A percentile compares a stretch with the other conserved stretches of the same genome.
Conservation (phyloP, 148 eudicot genomes). For the Rhododendron kiyosumense region DNA sequence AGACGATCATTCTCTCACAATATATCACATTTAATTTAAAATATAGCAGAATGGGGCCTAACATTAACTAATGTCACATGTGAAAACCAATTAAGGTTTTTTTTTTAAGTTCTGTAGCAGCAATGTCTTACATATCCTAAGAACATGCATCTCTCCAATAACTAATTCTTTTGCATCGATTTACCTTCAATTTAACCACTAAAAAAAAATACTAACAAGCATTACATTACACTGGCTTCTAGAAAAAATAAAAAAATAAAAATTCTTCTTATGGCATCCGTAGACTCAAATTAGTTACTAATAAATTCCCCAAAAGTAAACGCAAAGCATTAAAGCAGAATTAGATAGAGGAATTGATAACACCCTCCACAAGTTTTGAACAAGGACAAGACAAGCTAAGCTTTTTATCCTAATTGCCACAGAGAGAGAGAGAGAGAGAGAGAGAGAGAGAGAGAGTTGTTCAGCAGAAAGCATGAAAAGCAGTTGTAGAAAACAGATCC, state of each 20-base stretch:
- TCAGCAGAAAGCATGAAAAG: neutral
- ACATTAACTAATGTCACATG: neutral
- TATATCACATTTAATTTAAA: too few species aligned
- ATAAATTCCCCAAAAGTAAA: neutral
- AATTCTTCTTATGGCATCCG: neutral
- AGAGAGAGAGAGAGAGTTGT: conserved; percentile 2
- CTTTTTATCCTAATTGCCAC: neutral
- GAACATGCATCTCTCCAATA: neutral
- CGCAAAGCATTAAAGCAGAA: neutral
- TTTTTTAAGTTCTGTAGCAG: neutral
- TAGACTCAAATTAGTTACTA: neutral
- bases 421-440: conserved; percentile 1
- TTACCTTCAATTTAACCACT: neutral
- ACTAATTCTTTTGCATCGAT: neutral
- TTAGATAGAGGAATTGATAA: neutral
- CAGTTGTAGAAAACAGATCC: conserved; percentile 4
- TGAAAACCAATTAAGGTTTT: neutral
- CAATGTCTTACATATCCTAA: neutral
- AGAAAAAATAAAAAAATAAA: too few species aligned
- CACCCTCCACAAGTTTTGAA: neutral
- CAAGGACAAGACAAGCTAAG: neutral
- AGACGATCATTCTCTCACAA: too few species aligned
- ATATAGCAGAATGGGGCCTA: neutral
- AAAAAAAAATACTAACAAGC: neutral
- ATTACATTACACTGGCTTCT: neutral